A percentile compares a stretch with the other conserved stretches of the same genome.
These are phyloP conservation scores for Blastomyces gilchristii DNA, from an alignment of 2,329 filamentous ascomycete genomes.

Conservation along the genomic window DNA sequence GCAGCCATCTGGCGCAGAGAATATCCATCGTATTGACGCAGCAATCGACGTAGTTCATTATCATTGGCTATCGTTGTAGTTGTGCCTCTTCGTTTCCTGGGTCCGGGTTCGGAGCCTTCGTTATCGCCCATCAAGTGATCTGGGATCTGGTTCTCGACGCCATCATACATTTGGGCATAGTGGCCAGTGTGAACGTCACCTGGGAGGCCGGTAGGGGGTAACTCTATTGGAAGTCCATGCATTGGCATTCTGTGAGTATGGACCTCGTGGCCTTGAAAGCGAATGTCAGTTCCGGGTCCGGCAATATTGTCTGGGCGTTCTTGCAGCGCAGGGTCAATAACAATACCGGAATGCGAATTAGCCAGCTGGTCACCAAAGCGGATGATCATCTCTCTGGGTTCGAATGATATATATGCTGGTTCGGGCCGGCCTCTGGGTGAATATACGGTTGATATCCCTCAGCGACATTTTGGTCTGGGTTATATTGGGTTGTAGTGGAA, in stretches of 20 bases:
- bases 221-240: constrained; percentile 28
- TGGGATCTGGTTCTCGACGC: constrained; percentile 33
- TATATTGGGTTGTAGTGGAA: constrained; percentile 37
- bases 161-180: constrained; percentile 34
- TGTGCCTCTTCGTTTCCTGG: constrained; percentile 38
- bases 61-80: constrained; percentile 41
- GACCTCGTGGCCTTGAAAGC: constrained; percentile 28
- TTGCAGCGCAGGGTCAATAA: constrained; percentile 31
- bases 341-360: constrained; percentile 28
- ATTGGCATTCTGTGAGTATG: constrained; percentile 28
- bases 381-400: constrained; percentile 38
- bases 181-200: constrained; percentile 25
- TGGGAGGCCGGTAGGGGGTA: constrained; percentile 26
- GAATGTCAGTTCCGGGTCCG: constrained; percentile 28
- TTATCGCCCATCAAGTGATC: constrained; percentile 33
- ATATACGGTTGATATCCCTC: constrained; percentile 34
- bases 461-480: constrained; percentile 29
- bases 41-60: constrained; percentile 38
- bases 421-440: constrained; percentile 25
- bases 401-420: constrained; percentile 29
- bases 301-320: constrained; percentile 26
- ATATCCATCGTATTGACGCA: constrained; percentile 39
- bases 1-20: constrained; percentile 38
- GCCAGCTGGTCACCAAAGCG: constrained; percentile 36
- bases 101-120: constrained; percentile 35